Evolutionary conservation across 176 grass and related monocot genomes (phyloP).

Genomic region (Neostapfia colusana): DNA sequence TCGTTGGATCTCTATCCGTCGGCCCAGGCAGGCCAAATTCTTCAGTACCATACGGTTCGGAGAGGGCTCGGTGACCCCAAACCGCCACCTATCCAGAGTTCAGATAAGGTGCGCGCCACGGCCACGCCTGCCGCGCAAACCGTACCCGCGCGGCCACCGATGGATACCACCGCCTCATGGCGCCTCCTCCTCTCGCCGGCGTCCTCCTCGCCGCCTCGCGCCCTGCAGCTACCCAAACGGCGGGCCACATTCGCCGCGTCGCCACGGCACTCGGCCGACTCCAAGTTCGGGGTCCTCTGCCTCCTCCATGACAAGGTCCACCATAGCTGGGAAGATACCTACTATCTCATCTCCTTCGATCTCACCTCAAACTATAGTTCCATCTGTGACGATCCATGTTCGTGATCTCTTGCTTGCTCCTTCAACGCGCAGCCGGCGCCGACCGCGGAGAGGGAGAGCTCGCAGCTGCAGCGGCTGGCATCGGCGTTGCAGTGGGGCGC

Average conservation of each 20-base stretch:
- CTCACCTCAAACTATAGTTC: background rate
- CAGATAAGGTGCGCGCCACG: slow-evolving; percentile 39
- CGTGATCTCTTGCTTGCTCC: background rate
- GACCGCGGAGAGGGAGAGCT: slow-evolving; percentile 6
- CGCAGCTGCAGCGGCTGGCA: slow-evolving; percentile 51
- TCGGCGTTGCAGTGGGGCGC: slow-evolving; percentile 55
- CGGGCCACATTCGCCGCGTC: background rate
- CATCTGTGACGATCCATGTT: background rate
- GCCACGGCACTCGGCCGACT: background rate
- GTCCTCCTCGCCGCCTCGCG: slow-evolving; percentile 17
- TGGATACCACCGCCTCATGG: slow-evolving; percentile 49
- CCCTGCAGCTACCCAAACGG: slow-evolving; percentile 2
- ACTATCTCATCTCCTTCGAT: background rate
- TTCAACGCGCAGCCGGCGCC: slow-evolving; percentile 16
- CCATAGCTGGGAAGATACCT: background rate
- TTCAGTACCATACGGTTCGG: background rate
- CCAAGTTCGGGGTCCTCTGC: slow-evolving; percentile 44
- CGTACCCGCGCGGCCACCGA: background rate
- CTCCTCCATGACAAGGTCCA: slow-evolving; percentile 50
- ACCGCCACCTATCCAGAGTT: slow-evolving; percentile 10
- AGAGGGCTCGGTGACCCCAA: background rate
- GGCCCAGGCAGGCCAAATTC: background rate
- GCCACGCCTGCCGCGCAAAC: slow-evolving; percentile 24
- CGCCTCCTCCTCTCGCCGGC: slow-evolving; percentile 41
- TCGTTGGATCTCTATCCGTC: slow-evolving; percentile 33